Percentiles rank a stretch among this genome's conserved stretches.
Evolutionary conservation across 768 basidiomycete species (phyloP).

Genomic region (Zangia roseola): DNA sequence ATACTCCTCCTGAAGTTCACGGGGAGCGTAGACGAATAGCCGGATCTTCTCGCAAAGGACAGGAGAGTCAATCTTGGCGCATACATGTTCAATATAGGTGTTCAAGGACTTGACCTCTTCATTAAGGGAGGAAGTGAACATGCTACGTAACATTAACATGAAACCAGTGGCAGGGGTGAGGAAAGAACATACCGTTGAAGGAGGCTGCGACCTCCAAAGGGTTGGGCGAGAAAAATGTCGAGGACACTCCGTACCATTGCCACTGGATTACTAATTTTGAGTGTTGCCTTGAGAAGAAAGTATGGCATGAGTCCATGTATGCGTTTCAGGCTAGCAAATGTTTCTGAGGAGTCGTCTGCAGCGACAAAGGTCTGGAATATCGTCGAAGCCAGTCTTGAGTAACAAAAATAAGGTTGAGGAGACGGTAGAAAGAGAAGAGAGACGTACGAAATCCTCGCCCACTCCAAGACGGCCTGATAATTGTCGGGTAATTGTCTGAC

Average conservation of each 20-base stretch:
- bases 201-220: slow-evolving; percentile 91
- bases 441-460: slow-evolving; percentile 94
- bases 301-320: slow-evolving; percentile 98
- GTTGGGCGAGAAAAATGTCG: slow-evolving; percentile 94
- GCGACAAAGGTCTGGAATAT: slow-evolving; percentile 95
- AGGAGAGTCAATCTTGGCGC: slow-evolving; percentile 86
- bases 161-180: not conserved
- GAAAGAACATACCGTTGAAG: slow-evolving; percentile 67
- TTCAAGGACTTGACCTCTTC: slow-evolving; percentile 86
- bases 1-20: slow-evolving; percentile 83
- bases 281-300: slow-evolving; percentile 88
- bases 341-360: slow-evolving; percentile 87
- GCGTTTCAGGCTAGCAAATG: slow-evolving; percentile 83
- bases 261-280: slow-evolving; percentile 94
- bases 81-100: slow-evolving; percentile 85
- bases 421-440: not conserved
- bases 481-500: slow-evolving; percentile 78
- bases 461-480: slow-evolving; percentile 89
- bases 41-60: slow-evolving; percentile 86
- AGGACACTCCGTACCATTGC: slow-evolving; percentile 91
- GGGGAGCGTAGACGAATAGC: slow-evolving; percentile 81
- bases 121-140: slow-evolving; percentile 91
- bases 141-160: slow-evolving; percentile 44
- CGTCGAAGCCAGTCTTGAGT: slow-evolving; percentile 82
- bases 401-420: slow-evolving; percentile 9